A percentile compares a stretch with the other conserved stretches of the same genome.
These are phyloP conservation scores for Coemansia sp. DNA, from an alignment of 192 early-diverging fungal genomes.

Conservation along the genomic window DNA sequence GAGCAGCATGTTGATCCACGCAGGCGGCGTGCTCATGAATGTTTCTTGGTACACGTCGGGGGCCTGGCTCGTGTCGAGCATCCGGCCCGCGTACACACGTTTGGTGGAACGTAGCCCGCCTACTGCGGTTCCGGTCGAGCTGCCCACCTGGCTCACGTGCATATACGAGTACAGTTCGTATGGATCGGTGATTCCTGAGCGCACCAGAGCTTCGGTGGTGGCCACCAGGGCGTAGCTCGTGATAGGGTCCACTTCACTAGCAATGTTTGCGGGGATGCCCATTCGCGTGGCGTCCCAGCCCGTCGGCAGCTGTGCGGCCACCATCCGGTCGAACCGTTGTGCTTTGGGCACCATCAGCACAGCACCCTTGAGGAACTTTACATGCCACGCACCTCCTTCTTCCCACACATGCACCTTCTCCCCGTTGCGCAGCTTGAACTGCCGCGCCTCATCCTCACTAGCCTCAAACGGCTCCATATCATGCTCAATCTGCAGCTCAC, in stretches of 20 bases:
- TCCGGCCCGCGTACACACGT: slow-evolving; percentile 76
- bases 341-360: slow-evolving; percentile 90
- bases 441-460: slow-evolving; percentile 81
- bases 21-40: slow-evolving; percentile 95
- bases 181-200: slow-evolving; percentile 91
- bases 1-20: slow-evolving; percentile 95
- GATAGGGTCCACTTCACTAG: slow-evolving; percentile 85
- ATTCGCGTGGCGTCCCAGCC: slow-evolving; percentile 90
- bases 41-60: slow-evolving; percentile 92
- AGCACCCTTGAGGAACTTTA: slow-evolving; percentile 83
- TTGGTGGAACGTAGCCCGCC: slow-evolving; percentile 78
- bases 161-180: slow-evolving; percentile 96
- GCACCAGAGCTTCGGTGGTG: slow-evolving; percentile 86
- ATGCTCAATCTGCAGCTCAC: slow-evolving; percentile 85
- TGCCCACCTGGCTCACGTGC: slow-evolving; percentile 90
- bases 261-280: slow-evolving; percentile 88
- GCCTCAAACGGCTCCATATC: slow-evolving; percentile 88
- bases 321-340: slow-evolving; percentile 80
- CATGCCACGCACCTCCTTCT: slow-evolving; percentile 55
- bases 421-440: slow-evolving; percentile 83
- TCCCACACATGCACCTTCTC: slow-evolving; percentile 64
- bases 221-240: slow-evolving; percentile 87
- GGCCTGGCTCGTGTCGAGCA: slow-evolving; percentile 78
- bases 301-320: slow-evolving; percentile 90
- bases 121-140: slow-evolving; percentile 81